phyloP scores from a whole-genome alignment of 2,329 filamentous ascomycete genomes.

The Penicillium hordei region DNA sequence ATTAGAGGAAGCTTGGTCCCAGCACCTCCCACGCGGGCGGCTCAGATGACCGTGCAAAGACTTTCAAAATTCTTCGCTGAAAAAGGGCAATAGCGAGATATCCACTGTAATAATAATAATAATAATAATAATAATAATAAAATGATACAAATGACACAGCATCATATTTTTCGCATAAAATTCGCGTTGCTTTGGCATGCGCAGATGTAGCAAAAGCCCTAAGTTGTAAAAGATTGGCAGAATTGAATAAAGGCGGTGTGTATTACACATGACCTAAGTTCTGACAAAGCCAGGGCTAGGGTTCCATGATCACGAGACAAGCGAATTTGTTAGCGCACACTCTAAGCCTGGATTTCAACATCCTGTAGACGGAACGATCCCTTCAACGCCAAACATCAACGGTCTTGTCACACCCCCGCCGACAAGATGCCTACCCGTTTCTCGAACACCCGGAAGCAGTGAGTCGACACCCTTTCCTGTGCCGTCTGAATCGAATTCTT shows the following conservation, averaged over 20 bases:
- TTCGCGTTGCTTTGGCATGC: not conserved
- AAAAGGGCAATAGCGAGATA: conserved; percentile 5
- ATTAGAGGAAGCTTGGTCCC: conserved; percentile 67
- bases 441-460: conserved; percentile 52
- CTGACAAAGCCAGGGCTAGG: conserved; percentile 23
- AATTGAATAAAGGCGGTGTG: conserved; percentile 6
- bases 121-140: too few species aligned
- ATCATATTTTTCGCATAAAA: not conserved
- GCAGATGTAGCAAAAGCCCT: not conserved
- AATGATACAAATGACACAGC: not conserved
- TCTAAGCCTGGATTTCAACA: conserved; percentile 42
- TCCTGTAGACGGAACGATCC: conserved; percentile 33
- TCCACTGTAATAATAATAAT: not conserved
- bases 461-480: conserved; percentile 35
- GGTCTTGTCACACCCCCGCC: conserved; percentile 44
- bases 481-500: conserved; percentile 16
- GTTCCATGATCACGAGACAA: conserved; percentile 38
- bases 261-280: not conserved
- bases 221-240: conserved; percentile 3
- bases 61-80: conserved; percentile 37
- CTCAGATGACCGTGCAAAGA: conserved; percentile 28
- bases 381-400: conserved; percentile 39
- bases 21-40: conserved; percentile 23
- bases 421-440: conserved; percentile 55
- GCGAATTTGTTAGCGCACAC: conserved; percentile 41